Evolutionary conservation across 805 yeast genomes (phyloP), one percentile per base, ranked within the genome.

Genomic region (Metschnikowia peoriensis): DNA sequence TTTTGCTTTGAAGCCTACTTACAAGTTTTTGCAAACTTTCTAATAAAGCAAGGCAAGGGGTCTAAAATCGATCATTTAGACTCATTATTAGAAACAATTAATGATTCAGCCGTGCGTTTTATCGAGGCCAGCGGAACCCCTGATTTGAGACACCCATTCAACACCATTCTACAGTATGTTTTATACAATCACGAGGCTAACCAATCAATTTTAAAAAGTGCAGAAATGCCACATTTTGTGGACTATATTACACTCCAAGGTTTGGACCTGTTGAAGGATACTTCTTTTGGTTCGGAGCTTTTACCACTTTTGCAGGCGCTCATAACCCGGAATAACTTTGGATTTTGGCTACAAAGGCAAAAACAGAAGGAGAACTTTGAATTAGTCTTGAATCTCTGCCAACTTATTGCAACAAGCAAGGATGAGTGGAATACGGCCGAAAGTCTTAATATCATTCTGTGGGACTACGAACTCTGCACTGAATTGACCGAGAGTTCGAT

Each of bases 341-440:
- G 34, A 6, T 32, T 15, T 17, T 49, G 51, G 51, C 28, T 49
- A 28, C 35, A 38, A 9, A 32, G 32, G 3, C 51, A 49, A 8
- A 17, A 12, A 4, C 22, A 32, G 14, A 6, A 6, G 2, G 28
- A 38, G 35, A n/a, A 17, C 9, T 17, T 49, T 14, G 47, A 43
- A 7, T 28, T 32, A 11, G 17, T 34, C 15, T 38, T 49, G n/a
- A 45, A 45, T 35, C 42, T 54, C 15, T 49, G 51, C 11, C 55
- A 51, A 32, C 52, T 76, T 7, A 51, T 78, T 1, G 56, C 74
- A 2, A 70, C 77, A 1, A 66, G 71, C 12, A 71, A 68, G 47
- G 75, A 70, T 1, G 65, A 69, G 14, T 78, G 82, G 82, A 66
- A 68, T 44, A 69, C 70, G 37, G 63, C 64, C 29, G 67, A 76